Evolutionary conservation across 352 stramenopile species (phyloP), one percentile per base, ranked within the genome.

Genomic region (Pythium myriotylum): DNA sequence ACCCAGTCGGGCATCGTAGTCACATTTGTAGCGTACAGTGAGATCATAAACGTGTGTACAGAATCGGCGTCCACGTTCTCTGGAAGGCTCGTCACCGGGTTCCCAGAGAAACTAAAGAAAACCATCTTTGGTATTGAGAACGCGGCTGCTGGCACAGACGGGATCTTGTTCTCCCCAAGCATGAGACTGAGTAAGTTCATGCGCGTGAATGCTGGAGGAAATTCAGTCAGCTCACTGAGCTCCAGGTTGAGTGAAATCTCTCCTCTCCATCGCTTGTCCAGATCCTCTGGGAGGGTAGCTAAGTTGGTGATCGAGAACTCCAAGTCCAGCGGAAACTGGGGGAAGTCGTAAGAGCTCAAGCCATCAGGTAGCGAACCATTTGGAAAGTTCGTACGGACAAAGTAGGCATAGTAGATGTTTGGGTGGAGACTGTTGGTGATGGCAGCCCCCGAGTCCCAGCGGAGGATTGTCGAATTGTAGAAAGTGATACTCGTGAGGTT

Each of bases 271-370:
- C 62, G 70, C 17, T 57, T 19, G 43, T 73, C 54, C 3, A 86
- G 33, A 54, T 81, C 51, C 13, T 69, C 57, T 0, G 79, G 73
- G 10, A 86, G 19, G 4, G 19, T 14, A 0, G 43, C 54, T 0
- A 83, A 43, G 49, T 84, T 86, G 4, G 73, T 73, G 2, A 70
- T 59, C 3, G 60, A 72, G 32, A 87, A 61, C 42, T 81, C 68
- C 24, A 86, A 55, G 33, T 84, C 75, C 13, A 54, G 43, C 6
- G 84, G 29, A 1, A 39, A 46, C 1, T 54, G 24, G 1, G 77
- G 75, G 22, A 82, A 80, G 12, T 79, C 54, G 2, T 16, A 17
- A 1, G 64, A 76, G 17, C 75, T 41, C 35, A 89, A 42, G 0
- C 76, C 74, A 0, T 24, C 5, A 5, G 79, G 76, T 0, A 87